A percentile compares a stretch with the other conserved stretches of the same genome.
These are phyloP conservation scores for Phytophthora sojae DNA, from an alignment of 352 stramenopile genomes.

Conservation along the genomic window DNA sequence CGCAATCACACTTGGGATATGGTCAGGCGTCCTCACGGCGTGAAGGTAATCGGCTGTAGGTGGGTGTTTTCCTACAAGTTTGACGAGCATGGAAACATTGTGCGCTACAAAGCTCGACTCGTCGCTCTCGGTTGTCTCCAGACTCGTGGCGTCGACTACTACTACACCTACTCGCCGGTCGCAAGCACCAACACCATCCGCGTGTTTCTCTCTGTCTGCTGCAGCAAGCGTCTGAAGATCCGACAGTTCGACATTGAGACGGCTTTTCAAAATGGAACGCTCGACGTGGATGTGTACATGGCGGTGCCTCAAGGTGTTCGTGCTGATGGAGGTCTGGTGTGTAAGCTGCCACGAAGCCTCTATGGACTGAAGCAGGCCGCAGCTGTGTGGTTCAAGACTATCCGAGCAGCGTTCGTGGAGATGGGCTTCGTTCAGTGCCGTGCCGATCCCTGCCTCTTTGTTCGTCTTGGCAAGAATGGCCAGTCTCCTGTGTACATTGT, in stretches of 20 bases:
- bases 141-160: constrained; percentile 30
- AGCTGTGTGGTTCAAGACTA: constrained; percentile 39
- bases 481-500: constrained; percentile 11
- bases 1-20: constrained; percentile 28
- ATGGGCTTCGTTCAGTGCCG: constrained; percentile 10
- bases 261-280: constrained; percentile 42
- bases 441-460: neutral
- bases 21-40: neutral
- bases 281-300: constrained; percentile 45
- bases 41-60: constrained; percentile 34
- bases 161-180: constrained; percentile 38
- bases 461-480: neutral
- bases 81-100: constrained; percentile 27
- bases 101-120: constrained; percentile 37
- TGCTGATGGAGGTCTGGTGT: constrained; percentile 20
- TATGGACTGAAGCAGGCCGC: constrained; percentile 48
- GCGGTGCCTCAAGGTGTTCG: constrained; percentile 18
- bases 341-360: constrained; percentile 30
- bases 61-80: constrained; percentile 37
- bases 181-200: constrained; percentile 29
- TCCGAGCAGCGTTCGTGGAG: constrained; percentile 7
- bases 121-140: constrained; percentile 34
- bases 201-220: constrained; percentile 34
- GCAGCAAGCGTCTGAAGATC: constrained; percentile 17
- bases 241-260: constrained; percentile 41